Evolutionary conservation across 2,329 filamentous ascomycete genomes (phyloP).

Genomic region (Penicillium sp.): DNA sequence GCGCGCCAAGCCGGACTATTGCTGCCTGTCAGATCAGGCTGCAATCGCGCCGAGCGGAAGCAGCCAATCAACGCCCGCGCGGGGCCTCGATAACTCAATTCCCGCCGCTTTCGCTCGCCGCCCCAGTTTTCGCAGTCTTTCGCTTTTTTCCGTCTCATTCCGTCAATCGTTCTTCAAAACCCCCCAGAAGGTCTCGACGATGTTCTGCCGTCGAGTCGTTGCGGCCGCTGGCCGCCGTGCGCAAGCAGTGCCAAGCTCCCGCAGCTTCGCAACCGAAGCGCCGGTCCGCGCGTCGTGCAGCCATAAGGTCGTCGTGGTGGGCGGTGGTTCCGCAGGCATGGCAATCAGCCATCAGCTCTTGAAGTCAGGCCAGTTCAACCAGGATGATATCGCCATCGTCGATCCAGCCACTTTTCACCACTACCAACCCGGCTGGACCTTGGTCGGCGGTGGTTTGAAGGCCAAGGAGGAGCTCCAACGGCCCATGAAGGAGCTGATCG

Average conservation of each 20-base stretch:
- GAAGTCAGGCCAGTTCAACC: slow-evolving; percentile 54
- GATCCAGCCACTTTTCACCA: slow-evolving; percentile 63
- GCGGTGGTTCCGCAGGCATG: slow-evolving; percentile 64
- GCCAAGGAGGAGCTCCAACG: slow-evolving; percentile 57
- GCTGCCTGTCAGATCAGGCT: too few relatives aligned
- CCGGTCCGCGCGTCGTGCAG: slow-evolving; percentile 41
- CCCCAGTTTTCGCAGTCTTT: too few relatives aligned
- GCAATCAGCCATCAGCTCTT: slow-evolving; percentile 67
- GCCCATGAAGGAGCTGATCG: slow-evolving; percentile 52
- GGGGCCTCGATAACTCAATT: too few relatives aligned
- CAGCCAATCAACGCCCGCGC: too few relatives aligned
- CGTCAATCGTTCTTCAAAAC: too few relatives aligned
- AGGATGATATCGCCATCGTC: slow-evolving; percentile 62
- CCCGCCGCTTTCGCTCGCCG: too few relatives aligned
- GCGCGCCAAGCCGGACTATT: too few relatives aligned
- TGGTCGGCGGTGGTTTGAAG: slow-evolving; percentile 66
- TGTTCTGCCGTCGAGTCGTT: slow-evolving; percentile 30
- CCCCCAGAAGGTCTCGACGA: too few relatives aligned
- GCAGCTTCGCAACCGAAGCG: slow-evolving; percentile 31
- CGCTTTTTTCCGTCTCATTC: too few relatives aligned
- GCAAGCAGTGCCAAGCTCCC: slow-evolving; percentile 15
- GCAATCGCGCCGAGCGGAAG: too few relatives aligned
- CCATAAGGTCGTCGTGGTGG: slow-evolving; percentile 66
- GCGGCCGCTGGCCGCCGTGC: slow-evolving; percentile 24
- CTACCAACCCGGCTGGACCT: slow-evolving; percentile 68